phyloP scores from a whole-genome alignment of 352 stramenopile species.

The Phytophthora citrophthora region DNA sequence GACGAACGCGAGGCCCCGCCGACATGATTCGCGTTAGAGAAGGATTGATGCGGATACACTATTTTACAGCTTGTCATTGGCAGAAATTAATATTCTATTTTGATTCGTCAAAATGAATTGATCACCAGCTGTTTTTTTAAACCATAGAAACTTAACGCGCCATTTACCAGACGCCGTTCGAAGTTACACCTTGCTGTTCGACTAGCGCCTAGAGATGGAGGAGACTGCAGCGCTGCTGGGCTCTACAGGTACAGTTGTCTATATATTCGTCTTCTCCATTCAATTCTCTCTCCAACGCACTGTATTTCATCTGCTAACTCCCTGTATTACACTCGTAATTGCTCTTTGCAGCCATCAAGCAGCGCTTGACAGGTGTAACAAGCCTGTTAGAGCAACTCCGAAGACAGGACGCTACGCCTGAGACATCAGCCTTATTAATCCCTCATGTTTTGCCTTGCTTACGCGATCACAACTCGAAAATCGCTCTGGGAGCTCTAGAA shows the following conservation, averaged over 20 bases:
- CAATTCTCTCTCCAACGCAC: not conserved
- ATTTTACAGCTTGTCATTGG: not conserved
- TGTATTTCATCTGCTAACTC: conserved; percentile 1
- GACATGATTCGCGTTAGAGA: conserved; percentile 40
- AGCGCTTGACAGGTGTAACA: conserved; percentile 72
- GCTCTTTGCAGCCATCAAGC: conserved; percentile 71
- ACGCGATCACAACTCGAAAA: conserved; percentile 87
- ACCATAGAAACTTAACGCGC: conserved; percentile 20
- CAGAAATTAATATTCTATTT: not conserved
- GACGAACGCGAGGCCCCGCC: conserved; percentile 58
- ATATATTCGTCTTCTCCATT: not conserved
- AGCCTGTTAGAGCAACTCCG: conserved; percentile 57
- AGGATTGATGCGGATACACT: conserved; percentile 7
- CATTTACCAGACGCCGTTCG: not conserved
- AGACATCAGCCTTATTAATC: conserved; percentile 54
- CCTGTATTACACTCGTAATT: not conserved
- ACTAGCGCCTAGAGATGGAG: conserved; percentile 39
- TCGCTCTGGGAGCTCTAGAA: conserved; percentile 68
- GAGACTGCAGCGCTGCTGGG: conserved; percentile 63
- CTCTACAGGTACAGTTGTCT: conserved; percentile 47
- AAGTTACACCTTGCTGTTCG: not conserved
- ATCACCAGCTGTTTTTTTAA: conserved; percentile 19
- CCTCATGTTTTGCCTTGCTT: conserved; percentile 72
- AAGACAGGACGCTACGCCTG: conserved; percentile 26
- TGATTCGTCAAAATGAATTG: not conserved